Conservation (phyloP, 495 filamentous ascomycete genomes). For the Hypoxylon fragiforme region DNA sequence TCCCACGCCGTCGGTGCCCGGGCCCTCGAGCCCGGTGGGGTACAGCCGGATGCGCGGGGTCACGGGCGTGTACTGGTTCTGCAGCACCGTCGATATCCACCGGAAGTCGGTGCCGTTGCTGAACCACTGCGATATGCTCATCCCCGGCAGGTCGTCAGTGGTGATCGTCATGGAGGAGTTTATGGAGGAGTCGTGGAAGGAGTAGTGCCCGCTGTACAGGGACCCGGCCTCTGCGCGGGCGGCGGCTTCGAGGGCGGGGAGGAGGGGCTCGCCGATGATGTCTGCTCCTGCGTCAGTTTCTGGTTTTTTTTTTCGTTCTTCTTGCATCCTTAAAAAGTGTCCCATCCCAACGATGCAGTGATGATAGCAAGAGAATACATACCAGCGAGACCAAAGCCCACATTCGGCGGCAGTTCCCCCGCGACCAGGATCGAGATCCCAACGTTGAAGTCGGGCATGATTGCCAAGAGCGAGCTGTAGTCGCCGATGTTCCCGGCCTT, state of each 20-base stretch:
- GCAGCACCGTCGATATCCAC: conserved; percentile 34
- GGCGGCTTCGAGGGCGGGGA: conserved; percentile 44
- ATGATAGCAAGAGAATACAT: too few species aligned
- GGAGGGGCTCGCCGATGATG: conserved; percentile 36
- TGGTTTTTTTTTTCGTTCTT: not conserved
- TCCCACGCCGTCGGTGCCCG: conserved; percentile 32
- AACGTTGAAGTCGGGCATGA: conserved; percentile 58
- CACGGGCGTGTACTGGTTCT: conserved; percentile 35
- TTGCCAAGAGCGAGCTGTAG: conserved; percentile 53
- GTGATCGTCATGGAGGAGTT: conserved; percentile 51
- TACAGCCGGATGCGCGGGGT: conserved; percentile 46
- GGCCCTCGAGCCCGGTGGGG: conserved; percentile 45
- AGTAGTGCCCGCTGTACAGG: conserved; percentile 47
- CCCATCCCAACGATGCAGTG: too few species aligned
- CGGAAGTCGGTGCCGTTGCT: conserved; percentile 55
- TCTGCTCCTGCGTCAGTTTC: conserved; percentile 26
- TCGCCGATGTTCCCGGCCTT: conserved; percentile 55
- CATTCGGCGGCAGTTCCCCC: conserved; percentile 42
- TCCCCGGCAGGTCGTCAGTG: conserved; percentile 46
- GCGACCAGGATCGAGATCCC: conserved; percentile 57
- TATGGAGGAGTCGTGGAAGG: conserved; percentile 27
- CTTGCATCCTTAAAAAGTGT: too few species aligned
- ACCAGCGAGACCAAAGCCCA: conserved; percentile 41
- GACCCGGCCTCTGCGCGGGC: conserved; percentile 45
- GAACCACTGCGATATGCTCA: conserved; percentile 53